Evolutionary conservation across 2,329 filamentous ascomycete genomes (phyloP).

Genomic region (Monilinia aucupariae): DNA sequence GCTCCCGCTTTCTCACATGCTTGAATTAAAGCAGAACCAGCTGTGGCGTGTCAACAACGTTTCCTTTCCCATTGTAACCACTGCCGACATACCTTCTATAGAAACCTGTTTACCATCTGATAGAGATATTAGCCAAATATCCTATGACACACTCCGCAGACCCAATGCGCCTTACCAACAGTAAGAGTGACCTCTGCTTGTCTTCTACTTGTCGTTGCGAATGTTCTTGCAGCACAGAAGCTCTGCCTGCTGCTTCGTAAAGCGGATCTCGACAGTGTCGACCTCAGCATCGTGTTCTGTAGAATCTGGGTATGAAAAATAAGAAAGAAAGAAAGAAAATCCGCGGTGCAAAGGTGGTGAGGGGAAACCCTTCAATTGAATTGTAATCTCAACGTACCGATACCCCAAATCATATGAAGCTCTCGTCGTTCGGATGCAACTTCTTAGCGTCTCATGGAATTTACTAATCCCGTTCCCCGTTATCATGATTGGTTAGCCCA

Average conservation of each 20-base stretch:
- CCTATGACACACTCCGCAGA: constrained; percentile 14
- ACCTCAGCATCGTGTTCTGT: constrained; percentile 64
- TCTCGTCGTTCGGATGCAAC: constrained; percentile 18
- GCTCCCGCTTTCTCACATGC: constrained; percentile 96
- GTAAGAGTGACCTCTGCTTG: constrained; percentile 94
- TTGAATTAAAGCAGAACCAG: constrained; percentile 94
- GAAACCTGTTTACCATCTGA: constrained; percentile 96
- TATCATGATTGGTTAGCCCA: constrained; percentile 25
- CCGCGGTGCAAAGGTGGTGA: constrained; percentile 19
- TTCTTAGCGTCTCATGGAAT: constrained; percentile 16
- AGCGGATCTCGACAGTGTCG: constrained; percentile 62
- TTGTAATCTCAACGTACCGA: constrained; percentile 17
- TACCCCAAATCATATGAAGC: constrained; percentile 14
- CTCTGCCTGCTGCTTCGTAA: constrained; percentile 58
- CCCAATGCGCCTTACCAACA: constrained; percentile 60
- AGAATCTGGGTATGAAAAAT: constrained; percentile 45
- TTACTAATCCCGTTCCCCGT: constrained; percentile 25
- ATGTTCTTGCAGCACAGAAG: constrained; percentile 64
- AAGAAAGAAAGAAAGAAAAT: constrained; percentile 34
- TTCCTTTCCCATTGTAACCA: constrained; percentile 22
- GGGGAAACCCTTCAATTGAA: constrained; percentile 17
- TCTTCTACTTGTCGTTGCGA: constrained; percentile 73
- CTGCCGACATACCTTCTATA: constrained; percentile 69
- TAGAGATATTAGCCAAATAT: constrained; percentile 34
- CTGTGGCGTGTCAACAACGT: constrained; percentile 49